These are phyloP conservation scores for Colletotrichum liaoningense DNA, from an alignment of 2,329 filamentous ascomycete species.

Conservation along the genomic window DNA sequence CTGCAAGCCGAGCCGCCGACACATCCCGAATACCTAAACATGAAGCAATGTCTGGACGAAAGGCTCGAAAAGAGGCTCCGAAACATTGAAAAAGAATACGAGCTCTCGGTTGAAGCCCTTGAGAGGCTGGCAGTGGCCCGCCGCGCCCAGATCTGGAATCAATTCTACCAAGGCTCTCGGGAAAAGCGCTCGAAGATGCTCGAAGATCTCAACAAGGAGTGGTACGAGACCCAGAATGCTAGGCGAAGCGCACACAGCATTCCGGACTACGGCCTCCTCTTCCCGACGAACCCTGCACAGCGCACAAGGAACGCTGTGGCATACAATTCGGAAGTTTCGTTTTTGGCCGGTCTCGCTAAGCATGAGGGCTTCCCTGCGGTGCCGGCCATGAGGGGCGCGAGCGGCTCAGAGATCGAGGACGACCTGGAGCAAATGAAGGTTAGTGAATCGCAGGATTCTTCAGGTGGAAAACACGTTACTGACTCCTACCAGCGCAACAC, in stretches of 20 bases:
- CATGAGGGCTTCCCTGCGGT: conserved; percentile 96
- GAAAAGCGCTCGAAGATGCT: conserved; percentile 85
- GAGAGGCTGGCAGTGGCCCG: conserved; percentile 82
- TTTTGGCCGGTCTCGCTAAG: conserved; percentile 90
- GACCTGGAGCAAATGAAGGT: conserved; percentile 93
- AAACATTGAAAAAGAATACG: conserved; percentile 78
- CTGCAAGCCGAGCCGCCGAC: conserved; percentile 70
- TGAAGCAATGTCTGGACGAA: conserved; percentile 88
- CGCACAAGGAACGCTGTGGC: conserved; percentile 87
- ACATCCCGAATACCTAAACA: conserved; percentile 92
- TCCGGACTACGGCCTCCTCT: conserved; percentile 84
- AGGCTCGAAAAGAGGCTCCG: conserved; percentile 84
- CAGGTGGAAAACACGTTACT: background rate
- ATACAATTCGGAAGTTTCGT: conserved; percentile 95
- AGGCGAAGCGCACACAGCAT: conserved; percentile 84
- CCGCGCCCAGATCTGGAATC: conserved; percentile 86
- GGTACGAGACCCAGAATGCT: conserved; percentile 93
- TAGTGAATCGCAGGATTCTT: background rate
- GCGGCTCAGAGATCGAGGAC: conserved; percentile 80
- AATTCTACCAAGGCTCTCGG: conserved; percentile 89
- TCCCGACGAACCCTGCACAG: conserved; percentile 80
- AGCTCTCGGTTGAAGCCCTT: conserved; percentile 79
- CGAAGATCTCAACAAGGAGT: conserved; percentile 85
- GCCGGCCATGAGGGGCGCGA: conserved; percentile 82
- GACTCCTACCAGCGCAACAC: conserved; percentile 24